Percentiles rank a stretch among this genome's conserved stretches.
Evolutionary conservation across 2,329 filamentous ascomycete species (phyloP).

Genomic region (Scytalidium lignicola): DNA sequence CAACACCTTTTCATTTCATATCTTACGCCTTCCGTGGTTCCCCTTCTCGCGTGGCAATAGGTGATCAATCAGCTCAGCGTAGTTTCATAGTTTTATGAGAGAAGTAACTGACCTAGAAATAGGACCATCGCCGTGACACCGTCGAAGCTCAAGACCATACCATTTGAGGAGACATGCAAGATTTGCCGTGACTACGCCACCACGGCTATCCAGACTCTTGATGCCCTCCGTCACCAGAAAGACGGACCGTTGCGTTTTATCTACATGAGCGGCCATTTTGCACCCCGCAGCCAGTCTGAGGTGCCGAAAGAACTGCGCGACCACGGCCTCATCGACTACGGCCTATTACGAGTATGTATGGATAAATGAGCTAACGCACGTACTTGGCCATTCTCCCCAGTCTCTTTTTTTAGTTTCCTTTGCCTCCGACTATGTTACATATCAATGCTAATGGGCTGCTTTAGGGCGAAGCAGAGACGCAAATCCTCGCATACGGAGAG

Average conservation of each 20-base stretch:
- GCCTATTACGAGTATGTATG: slow-evolving; percentile 42
- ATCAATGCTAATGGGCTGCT: background rate
- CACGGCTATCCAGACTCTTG: slow-evolving; percentile 31
- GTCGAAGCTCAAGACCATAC: slow-evolving; percentile 23
- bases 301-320: slow-evolving; percentile 32
- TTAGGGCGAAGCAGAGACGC: slow-evolving; percentile 42
- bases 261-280: slow-evolving; percentile 42
- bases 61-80: too few relatives aligned
- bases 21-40: too few relatives aligned
- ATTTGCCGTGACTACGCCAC: slow-evolving; percentile 37
- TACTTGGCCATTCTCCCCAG: too few relatives aligned
- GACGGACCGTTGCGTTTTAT: slow-evolving; percentile 39
- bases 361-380: too few relatives aligned
- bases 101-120: too few relatives aligned
- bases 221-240: slow-evolving; percentile 14
- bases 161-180: slow-evolving; percentile 32
- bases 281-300: slow-evolving; percentile 40
- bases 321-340: slow-evolving; percentile 42
- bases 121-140: slow-evolving; percentile 41
- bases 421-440: too few relatives aligned
- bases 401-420: too few relatives aligned
- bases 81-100: too few relatives aligned
- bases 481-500: slow-evolving; percentile 36
- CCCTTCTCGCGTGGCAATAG: too few relatives aligned
- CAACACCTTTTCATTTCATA: too few relatives aligned